phyloP scores from a whole-genome alignment of 2,329 filamentous ascomycete genomes.

The Penicillium frequentans region DNA sequence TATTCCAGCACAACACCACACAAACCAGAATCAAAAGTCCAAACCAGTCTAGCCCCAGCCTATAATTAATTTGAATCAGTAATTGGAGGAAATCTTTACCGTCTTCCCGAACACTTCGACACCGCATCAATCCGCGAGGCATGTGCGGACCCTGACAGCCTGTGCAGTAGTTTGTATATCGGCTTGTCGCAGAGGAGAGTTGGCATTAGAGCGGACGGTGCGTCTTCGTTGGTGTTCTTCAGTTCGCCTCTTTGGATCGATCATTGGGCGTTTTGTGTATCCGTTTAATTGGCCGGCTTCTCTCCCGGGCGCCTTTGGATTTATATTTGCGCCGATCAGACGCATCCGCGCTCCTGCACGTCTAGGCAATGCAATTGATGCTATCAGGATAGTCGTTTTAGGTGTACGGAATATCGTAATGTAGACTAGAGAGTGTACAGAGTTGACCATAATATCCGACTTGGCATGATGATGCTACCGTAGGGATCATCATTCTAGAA shows the following conservation, averaged over 20 bases:
- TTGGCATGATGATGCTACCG: background rate
- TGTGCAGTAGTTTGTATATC: background rate
- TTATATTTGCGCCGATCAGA: background rate
- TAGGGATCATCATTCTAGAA: background rate
- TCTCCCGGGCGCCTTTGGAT: background rate
- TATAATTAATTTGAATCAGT: background rate
- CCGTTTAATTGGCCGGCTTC: background rate
- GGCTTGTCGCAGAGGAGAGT: background rate
- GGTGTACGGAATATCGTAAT: background rate
- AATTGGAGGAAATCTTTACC: background rate
- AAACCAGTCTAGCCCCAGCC: background rate
- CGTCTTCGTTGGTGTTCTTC: constrained; percentile 6
- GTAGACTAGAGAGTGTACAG: background rate
- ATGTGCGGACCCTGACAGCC: constrained; percentile 7
- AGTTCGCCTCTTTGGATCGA: background rate
- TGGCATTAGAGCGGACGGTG: constrained; percentile 5
- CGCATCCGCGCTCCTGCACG: background rate
- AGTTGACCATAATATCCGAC: background rate
- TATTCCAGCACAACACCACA: background rate
- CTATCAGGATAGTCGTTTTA: background rate
- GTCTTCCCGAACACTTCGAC: constrained; percentile 15
- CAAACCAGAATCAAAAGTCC: background rate
- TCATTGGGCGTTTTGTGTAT: background rate
- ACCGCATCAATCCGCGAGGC: background rate
- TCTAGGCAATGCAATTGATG: background rate